Percentiles rank a stretch among this genome's conserved stretches.
Conservation (phyloP, 441 rosid genomes). For the Raphanus hybrid region DNA sequence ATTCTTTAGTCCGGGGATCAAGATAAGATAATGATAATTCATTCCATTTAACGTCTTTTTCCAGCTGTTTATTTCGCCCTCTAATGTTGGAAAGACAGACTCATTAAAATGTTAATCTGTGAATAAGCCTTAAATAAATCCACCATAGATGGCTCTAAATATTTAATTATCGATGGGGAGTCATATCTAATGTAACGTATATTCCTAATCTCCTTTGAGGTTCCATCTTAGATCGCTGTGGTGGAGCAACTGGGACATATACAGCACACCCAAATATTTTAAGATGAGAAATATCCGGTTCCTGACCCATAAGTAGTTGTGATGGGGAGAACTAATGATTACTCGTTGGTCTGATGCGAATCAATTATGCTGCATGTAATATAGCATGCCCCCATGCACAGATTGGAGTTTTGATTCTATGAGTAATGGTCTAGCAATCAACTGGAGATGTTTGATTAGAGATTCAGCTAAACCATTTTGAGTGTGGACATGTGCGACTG, state of each 20-base stretch:
- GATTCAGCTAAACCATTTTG: too few species aligned
- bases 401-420: background rate
- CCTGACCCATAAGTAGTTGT: background rate
- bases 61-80: background rate
- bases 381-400: background rate
- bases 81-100: background rate
- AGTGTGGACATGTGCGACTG: too few species aligned
- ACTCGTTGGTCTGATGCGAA: background rate
- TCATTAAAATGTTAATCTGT: background rate
- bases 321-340: background rate
- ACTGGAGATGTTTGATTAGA: too few species aligned
- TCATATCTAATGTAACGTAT: background rate
- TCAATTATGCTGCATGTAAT: background rate
- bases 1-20: too few species aligned
- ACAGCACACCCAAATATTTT: background rate
- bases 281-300: background rate
- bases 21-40: background rate
- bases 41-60: background rate
- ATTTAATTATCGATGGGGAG: background rate
- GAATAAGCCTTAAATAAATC: background rate
- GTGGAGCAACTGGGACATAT: background rate
- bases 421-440: background rate
- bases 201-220: background rate
- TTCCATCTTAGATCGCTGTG: background rate
- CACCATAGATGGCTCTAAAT: background rate